A percentile compares a stretch with the other conserved stretches of the same genome.
These are phyloP conservation scores for Pelargonium australe DNA, from an alignment of 441 rosid genomes.

Conservation along the genomic window DNA sequence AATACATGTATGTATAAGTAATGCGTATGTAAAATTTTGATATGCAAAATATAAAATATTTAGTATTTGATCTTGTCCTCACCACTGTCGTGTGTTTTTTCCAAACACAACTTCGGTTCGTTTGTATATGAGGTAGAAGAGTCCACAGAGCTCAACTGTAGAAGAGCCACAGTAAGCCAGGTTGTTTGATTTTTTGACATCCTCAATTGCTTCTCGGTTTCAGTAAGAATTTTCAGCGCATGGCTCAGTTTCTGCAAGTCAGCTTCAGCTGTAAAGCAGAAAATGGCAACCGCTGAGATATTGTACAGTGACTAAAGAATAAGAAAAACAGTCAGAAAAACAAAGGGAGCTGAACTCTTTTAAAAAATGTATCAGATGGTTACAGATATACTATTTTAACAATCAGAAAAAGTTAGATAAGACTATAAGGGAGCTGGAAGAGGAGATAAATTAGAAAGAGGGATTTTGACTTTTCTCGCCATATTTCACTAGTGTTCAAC, in stretches of 20 bases:
- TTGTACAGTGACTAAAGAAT: not conserved
- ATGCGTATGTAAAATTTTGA: not conserved
- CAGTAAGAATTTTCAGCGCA: constrained; percentile 78
- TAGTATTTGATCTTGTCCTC: constrained; percentile 13
- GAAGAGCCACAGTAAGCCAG: constrained; percentile 89
- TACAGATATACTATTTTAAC: not conserved
- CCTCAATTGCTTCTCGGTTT: constrained; percentile 88
- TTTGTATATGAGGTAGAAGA: constrained; percentile 37
- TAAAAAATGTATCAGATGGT: not conserved
- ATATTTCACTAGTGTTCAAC: not conserved
- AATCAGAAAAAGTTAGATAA: not conserved
- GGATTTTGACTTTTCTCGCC: not conserved
- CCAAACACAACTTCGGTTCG: constrained; percentile 37
- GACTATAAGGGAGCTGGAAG: not conserved
- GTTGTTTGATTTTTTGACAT: constrained; percentile 78
- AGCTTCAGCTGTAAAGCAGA: constrained; percentile 50
- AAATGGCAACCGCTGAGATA: constrained; percentile 15
- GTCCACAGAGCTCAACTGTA: constrained; percentile 66
- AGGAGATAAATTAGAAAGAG: not conserved
- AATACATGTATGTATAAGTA: too few relatives aligned
- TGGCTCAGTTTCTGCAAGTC: constrained; percentile 62
- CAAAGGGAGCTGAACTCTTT: not conserved
- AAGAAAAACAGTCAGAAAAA: too few relatives aligned
- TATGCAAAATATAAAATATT: not conserved
- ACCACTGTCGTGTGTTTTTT: constrained; percentile 51